Percentiles rank a stretch among this genome's conserved stretches.
phyloP scores from a whole-genome alignment of 192 early-diverging fungal genomes.

The Coemansia sp. region DNA sequence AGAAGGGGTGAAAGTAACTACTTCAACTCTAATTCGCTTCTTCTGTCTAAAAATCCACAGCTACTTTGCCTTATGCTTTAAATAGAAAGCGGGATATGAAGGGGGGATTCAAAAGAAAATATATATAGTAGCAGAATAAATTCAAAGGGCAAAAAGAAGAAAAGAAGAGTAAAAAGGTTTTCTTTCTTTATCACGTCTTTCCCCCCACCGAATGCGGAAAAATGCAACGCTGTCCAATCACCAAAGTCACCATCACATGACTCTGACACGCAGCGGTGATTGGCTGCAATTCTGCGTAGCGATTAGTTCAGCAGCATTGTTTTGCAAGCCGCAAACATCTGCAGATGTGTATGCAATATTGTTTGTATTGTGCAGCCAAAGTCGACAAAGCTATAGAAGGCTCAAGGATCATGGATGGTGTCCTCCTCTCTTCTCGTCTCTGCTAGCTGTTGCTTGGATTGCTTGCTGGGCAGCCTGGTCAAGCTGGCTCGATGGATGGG shows the following conservation, averaged over 20 bases:
- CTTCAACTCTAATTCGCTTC: background rate
- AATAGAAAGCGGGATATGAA: background rate
- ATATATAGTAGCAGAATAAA: slow-evolving; percentile 1
- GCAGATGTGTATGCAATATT: background rate
- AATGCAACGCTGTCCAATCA: slow-evolving; percentile 1
- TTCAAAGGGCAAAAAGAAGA: slow-evolving; percentile 6
- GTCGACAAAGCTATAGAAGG: too few relatives aligned
- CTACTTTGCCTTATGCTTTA: background rate
- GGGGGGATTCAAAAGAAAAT: background rate
- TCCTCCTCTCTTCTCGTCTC: too few relatives aligned
- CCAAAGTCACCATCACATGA: slow-evolving; percentile 8
- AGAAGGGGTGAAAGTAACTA: background rate
- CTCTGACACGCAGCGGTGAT: background rate
- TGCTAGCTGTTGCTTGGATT: background rate
- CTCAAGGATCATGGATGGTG: too few relatives aligned
- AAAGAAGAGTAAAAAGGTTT: slow-evolving; percentile 14
- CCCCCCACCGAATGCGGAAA: slow-evolving; percentile 2
- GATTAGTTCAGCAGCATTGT: too few relatives aligned
- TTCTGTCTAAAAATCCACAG: slow-evolving; percentile 1
- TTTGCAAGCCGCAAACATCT: background rate
- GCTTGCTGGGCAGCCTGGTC: too few relatives aligned
- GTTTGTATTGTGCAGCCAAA: too few relatives aligned
- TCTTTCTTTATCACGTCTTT: slow-evolving; percentile 8
- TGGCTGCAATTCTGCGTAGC: slow-evolving; percentile 6
- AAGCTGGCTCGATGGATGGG: too few relatives aligned